A percentile compares a stretch with the other conserved stretches of the same genome.
Evolutionary conservation across 768 basidiomycete species (phyloP).

Genomic region (Austroboletus eburneus): DNA sequence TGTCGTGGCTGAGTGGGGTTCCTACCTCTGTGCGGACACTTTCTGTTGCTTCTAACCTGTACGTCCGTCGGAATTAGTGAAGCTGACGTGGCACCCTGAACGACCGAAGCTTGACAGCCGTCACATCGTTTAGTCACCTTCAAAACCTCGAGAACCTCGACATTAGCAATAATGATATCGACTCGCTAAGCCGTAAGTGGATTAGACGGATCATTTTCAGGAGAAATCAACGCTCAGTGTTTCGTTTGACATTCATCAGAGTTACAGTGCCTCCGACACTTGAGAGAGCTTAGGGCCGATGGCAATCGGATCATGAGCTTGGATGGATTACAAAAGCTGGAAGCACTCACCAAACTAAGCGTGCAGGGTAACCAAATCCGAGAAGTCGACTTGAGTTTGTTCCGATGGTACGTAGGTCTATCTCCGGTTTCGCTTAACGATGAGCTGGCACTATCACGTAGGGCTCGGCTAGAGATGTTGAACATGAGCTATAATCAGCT

Average conservation of each 20-base stretch:
- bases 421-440: constrained; percentile 5
- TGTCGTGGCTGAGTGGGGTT: constrained; percentile 79
- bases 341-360: constrained; percentile 80
- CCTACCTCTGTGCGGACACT: constrained; percentile 69
- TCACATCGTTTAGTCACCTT: constrained; percentile 88
- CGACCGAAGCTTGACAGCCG: constrained; percentile 62
- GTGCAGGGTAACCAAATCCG: constrained; percentile 69
- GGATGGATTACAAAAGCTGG: constrained; percentile 75
- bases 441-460: constrained; percentile 14
- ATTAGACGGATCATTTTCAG: not conserved
- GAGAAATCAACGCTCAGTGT: not conserved
- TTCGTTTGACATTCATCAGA: constrained; percentile 45
- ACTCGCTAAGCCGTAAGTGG: constrained; percentile 78
- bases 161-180: constrained; percentile 85
- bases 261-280: constrained; percentile 74
- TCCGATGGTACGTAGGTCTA: constrained; percentile 61
- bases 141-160: constrained; percentile 84
- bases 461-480: constrained; percentile 72
- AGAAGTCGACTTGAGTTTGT: constrained; percentile 54
- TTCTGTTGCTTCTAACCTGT: constrained; percentile 76
- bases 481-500: constrained; percentile 78
- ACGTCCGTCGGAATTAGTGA: constrained; percentile 13
- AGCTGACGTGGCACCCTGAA: constrained; percentile 14
- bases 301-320: constrained; percentile 72
- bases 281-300: constrained; percentile 89